Evolutionary conservation across 2,329 filamentous ascomycete genomes (phyloP).

Genomic region (Leptographium galeiforme): DNA sequence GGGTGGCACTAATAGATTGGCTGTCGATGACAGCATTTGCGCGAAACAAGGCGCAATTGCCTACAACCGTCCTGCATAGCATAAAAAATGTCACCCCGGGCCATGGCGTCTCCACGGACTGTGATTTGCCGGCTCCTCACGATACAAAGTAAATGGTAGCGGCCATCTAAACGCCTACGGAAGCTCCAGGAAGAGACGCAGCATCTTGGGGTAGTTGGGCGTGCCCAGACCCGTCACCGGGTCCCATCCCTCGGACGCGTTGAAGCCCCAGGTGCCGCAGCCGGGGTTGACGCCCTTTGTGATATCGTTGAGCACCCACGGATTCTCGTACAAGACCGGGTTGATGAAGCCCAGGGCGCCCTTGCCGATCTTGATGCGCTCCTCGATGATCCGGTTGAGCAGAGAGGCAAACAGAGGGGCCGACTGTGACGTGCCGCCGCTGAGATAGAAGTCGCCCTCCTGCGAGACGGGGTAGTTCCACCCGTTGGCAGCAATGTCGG

Average conservation of each 20-base stretch:
- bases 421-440: constrained; percentile 14
- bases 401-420: constrained; percentile 44
- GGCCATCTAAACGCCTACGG: neutral
- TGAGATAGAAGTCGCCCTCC: neutral
- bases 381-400: constrained; percentile 39
- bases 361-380: constrained; percentile 35
- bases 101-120: too few species aligned
- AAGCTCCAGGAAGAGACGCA: constrained; percentile 11
- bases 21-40: too few species aligned
- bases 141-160: too few species aligned
- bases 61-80: too few species aligned
- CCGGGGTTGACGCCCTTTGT: constrained; percentile 17
- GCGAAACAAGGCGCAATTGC: too few species aligned
- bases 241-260: constrained; percentile 15
- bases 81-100: too few species aligned
- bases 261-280: constrained; percentile 18
- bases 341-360: constrained; percentile 22
- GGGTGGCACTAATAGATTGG: too few species aligned
- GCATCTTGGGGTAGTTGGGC: constrained; percentile 14
- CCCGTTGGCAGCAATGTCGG: constrained; percentile 13
- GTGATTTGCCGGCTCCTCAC: too few species aligned
- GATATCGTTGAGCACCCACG: constrained; percentile 17
- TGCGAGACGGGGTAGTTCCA: constrained; percentile 6
- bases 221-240: constrained; percentile 15
- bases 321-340: constrained; percentile 16